These are phyloP conservation scores for Ophryocystis elektroscirrha DNA, from an alignment of 169 alveolate genomes.

Conservation along the genomic window DNA sequence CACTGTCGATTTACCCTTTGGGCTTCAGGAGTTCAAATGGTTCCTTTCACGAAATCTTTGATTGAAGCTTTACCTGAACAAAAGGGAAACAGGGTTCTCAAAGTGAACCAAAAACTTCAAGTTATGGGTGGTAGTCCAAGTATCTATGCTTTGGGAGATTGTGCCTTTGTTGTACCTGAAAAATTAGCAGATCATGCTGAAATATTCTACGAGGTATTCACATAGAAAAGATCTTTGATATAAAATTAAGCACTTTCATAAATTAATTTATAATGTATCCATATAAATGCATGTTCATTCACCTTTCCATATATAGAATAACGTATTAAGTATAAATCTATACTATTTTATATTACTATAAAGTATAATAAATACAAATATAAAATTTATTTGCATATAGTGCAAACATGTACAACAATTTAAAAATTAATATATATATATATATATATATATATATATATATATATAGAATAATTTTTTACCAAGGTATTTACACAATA, in stretches of 20 bases:
- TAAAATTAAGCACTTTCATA: too few relatives aligned
- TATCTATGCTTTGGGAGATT: constrained; percentile 27
- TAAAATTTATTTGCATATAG: constrained; percentile 1
- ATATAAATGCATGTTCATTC: too few relatives aligned
- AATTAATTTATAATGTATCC: too few relatives aligned
- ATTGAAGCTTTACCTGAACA: constrained; percentile 14
- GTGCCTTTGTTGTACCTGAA: constrained; percentile 16
- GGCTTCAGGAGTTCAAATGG: constrained; percentile 37
- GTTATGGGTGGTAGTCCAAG: constrained; percentile 13
- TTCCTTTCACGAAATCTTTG: constrained; percentile 13
- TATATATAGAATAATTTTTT: too few relatives aligned
- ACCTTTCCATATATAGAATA: too few relatives aligned
- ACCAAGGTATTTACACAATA: not conserved
- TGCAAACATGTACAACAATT: not conserved
- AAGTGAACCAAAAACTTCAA: constrained; percentile 14
- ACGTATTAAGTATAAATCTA: too few relatives aligned
- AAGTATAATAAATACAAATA: too few relatives aligned
- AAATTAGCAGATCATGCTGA: constrained; percentile 11
- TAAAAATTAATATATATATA: constrained; percentile 2
- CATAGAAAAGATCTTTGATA: too few relatives aligned
- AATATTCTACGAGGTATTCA: too few relatives aligned
- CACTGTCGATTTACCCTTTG: constrained; percentile 30
- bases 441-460: not conserved
- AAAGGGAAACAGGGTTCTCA: constrained; percentile 2
- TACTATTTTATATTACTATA: too few relatives aligned